A percentile compares a stretch with the other conserved stretches of the same genome.
These are phyloP conservation scores for Cicer bijugum DNA, from an alignment of 306 rosid genomes.

Conservation along the genomic window DNA sequence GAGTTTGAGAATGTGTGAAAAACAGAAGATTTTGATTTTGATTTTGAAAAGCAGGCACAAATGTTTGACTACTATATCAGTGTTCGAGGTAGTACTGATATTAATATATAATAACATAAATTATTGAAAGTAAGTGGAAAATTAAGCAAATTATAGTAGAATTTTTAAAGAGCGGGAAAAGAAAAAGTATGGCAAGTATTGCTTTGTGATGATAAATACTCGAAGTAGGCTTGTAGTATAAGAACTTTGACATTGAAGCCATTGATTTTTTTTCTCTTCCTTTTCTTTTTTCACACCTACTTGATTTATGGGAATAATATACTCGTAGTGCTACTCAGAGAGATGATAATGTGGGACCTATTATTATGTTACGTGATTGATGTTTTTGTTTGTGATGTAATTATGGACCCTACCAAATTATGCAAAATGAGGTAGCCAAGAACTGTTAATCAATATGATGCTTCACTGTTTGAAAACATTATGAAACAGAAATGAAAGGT, in stretches of 20 bases:
- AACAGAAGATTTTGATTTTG: slow-evolving; percentile 42
- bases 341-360: slow-evolving; percentile 43
- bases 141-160: slow-evolving; percentile 31
- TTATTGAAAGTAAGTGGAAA: slow-evolving; percentile 45
- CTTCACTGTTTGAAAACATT: slow-evolving; percentile 39
- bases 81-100: slow-evolving; percentile 20
- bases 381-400: slow-evolving; percentile 40
- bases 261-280: not conserved
- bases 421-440: slow-evolving; percentile 6
- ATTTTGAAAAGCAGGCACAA: slow-evolving; percentile 54
- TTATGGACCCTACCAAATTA: slow-evolving; percentile 42
- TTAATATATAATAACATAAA: slow-evolving; percentile 43
- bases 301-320: slow-evolving; percentile 26
- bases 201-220: slow-evolving; percentile 42
- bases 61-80: slow-evolving; percentile 58
- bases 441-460: slow-evolving; percentile 41
- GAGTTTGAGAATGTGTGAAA: slow-evolving; percentile 37
- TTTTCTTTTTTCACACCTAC: not conserved
- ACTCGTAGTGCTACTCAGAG: slow-evolving; percentile 41
- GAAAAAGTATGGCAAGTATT: slow-evolving; percentile 35
- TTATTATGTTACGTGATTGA: slow-evolving; percentile 43
- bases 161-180: slow-evolving; percentile 45
- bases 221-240: slow-evolving; percentile 45
- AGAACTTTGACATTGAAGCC: slow-evolving; percentile 43
- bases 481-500: slow-evolving; percentile 28